These are phyloP conservation scores for Vicia villosa DNA, from an alignment of 306 rosid genomes.

Conservation along the genomic window DNA sequence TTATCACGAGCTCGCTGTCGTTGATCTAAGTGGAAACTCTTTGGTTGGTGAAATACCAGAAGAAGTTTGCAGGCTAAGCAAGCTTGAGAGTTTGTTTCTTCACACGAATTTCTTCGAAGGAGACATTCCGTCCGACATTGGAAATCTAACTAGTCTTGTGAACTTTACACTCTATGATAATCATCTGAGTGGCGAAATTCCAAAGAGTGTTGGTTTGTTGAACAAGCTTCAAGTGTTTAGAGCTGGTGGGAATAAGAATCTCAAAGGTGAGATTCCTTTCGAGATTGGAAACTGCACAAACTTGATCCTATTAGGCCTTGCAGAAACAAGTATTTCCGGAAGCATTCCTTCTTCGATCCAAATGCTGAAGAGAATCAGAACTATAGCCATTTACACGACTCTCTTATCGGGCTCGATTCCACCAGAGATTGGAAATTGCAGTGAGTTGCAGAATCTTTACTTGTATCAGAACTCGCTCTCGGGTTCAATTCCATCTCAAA, in stretches of 20 bases:
- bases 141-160: conserved; percentile 68
- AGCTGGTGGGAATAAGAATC: conserved; percentile 82
- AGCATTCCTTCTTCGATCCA: conserved; percentile 79
- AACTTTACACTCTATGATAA: conserved; percentile 73
- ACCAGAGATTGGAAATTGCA: conserved; percentile 83
- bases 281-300: conserved; percentile 90
- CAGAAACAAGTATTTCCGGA: conserved; percentile 91
- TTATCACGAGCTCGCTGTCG: conserved; percentile 50
- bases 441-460: conserved; percentile 67
- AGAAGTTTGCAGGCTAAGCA: conserved; percentile 67
- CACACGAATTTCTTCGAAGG: conserved; percentile 74
- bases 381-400: conserved; percentile 74
- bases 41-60: conserved; percentile 75
- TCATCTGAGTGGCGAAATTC: conserved; percentile 69
- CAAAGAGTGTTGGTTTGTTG: conserved; percentile 71
- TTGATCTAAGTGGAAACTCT: conserved; percentile 72
- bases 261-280: conserved; percentile 78
- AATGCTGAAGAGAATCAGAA: conserved; percentile 62
- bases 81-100: conserved; percentile 57
- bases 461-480: conserved; percentile 78
- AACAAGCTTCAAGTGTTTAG: conserved; percentile 64
- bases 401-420: conserved; percentile 76
- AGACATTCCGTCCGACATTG: conserved; percentile 61
- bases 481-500: conserved; percentile 62
- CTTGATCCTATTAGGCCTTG: conserved; percentile 78